Evolutionary conservation across 2,329 filamentous ascomycete genomes (phyloP), one percentile per base, ranked within the genome.

Genomic region (Aureobasidium uvarum): DNA sequence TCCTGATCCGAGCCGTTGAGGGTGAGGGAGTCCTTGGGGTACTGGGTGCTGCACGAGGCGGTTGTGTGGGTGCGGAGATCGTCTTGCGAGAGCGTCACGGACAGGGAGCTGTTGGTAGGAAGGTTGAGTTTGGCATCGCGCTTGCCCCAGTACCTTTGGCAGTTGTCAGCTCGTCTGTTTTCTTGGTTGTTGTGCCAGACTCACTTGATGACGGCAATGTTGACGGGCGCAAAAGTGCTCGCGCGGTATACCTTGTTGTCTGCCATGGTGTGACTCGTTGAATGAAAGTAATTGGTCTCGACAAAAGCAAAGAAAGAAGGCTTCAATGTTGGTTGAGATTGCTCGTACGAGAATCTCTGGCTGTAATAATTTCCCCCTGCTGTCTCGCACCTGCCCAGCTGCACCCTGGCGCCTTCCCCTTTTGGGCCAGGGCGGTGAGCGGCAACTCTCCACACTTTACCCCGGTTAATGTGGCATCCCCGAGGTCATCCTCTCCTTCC

Each of bases 141-240:
- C 81, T 99, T 99, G 72, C 96, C 95, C 95, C 96, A 99, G 85
- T 99, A 90, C 76, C 85, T 86, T 45, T 18, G 54, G 54, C 23
- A 62, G 14, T 67, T 10, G 64, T 68, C 60, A 67, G 16, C 50
- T 36, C 51, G 31, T 28, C 5, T 39, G 18, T n/a, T 11, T 33
- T 5, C 7, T 13, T 7, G 6, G 2, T 23, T 50, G 43, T 52
- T 41, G 46, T 43, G 46, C 8, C 36, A 23, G 46, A 71, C 75
- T 72, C 80, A 96, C 90, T 98, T 98, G 81, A 98, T 95, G 66
- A 98, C 93, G 70, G 94, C 94, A 76, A 98, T 98, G 83, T 98
- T 98, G 75, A 98, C 94, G 16, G 94, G 95, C 46, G 95, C 95
- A 69, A 93, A 98, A 67, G 95, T 97, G 82, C 91, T 97, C 71